phyloP scores from a whole-genome alignment of 192 early-diverging fungal species.

The Gaertneriomyces semiglobifer region DNA sequence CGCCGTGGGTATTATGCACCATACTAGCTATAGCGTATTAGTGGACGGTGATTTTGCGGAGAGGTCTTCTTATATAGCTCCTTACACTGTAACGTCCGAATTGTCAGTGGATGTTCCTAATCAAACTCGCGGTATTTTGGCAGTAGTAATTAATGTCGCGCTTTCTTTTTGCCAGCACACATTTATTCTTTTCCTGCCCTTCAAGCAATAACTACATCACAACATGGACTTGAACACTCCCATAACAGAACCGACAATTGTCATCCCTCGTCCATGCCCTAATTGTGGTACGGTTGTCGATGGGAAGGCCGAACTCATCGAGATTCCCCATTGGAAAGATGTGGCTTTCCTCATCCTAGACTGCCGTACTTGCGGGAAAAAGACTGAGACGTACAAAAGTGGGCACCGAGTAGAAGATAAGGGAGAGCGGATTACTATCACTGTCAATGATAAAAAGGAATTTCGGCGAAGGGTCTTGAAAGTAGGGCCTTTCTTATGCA shows the following conservation, averaged over 20 bases:
- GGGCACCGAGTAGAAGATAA: conserved; percentile 18
- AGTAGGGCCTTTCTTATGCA: neutral
- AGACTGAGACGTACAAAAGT: conserved; percentile 20
- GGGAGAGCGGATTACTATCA: conserved; percentile 10
- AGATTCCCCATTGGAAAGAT: conserved; percentile 20
- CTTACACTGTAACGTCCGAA: too few species aligned
- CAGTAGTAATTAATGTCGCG: too few species aligned
- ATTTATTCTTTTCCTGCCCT: too few species aligned
- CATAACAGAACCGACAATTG: neutral
- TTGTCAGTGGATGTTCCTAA: too few species aligned
- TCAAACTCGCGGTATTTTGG: too few species aligned
- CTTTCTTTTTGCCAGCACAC: too few species aligned
- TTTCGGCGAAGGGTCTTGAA: conserved; percentile 4
- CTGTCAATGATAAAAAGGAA: conserved; percentile 3
- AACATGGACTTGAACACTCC: too few species aligned
- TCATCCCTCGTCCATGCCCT: conserved; percentile 17
- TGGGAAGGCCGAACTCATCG: conserved; percentile 16
- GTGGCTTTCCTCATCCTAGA: conserved; percentile 19
- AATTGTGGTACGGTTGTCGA: conserved; percentile 8
- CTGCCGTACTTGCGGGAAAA: conserved; percentile 14
- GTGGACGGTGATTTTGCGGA: too few species aligned
- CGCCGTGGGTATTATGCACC: conserved; percentile 41
- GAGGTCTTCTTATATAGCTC: too few species aligned
- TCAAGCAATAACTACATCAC: too few species aligned
- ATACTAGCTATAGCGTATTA: conserved; percentile 16